Base-by-base conservation (phyloP, 495 filamentous ascomycete species). In the Neurospora hispaniola region DNA sequence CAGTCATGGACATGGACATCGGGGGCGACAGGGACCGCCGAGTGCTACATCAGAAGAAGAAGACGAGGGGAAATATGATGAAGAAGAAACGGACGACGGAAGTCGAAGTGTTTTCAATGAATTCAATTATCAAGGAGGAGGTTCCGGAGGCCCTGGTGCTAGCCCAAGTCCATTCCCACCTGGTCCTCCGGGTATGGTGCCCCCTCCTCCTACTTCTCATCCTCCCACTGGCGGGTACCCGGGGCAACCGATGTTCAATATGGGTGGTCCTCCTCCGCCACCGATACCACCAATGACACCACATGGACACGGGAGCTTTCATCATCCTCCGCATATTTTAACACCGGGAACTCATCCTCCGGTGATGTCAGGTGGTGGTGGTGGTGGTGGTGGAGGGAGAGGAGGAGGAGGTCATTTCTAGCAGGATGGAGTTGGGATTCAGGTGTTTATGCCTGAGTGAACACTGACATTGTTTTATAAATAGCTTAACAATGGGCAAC, bases 51-150 rank as follows among this genome's bases (percentile, higher is more conserved):
- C 14, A 2, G 54, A 66, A 8, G 54, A 73, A 8, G 54, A 73
- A 12, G 76, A 77, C 5, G 69, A 75, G 39, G 74, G 71, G 7
- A 73, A 76, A 41, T 44, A 72, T 10, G 71, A 73, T 23, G 74
- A 73, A 3, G 76, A 74, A 31, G 72, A 73, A 12, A 46, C 69
- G 23, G 43, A 73, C 23, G 71, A 73, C 72, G 27, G 14, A 66
- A 66, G 54, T 66, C 27, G 27, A 66, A 35, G 54, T 35, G 54
- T 6, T 31, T 66, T 35, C 12, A 10, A 38, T 1, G 27, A 66
- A 35, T 43, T 18, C 41, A 46, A 9, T 54, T 18, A 71, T 5
- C 46, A 27, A 20, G 70, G 54, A 16, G 69, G 70, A 38, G 48
- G 48, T 5, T 20, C 46, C 6, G 20, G 48, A 2, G 48, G 48